Evolutionary conservation across 495 filamentous ascomycete genomes (phyloP), one percentile per base, ranked within the genome.

Genomic region (Ramalina intermedia): DNA sequence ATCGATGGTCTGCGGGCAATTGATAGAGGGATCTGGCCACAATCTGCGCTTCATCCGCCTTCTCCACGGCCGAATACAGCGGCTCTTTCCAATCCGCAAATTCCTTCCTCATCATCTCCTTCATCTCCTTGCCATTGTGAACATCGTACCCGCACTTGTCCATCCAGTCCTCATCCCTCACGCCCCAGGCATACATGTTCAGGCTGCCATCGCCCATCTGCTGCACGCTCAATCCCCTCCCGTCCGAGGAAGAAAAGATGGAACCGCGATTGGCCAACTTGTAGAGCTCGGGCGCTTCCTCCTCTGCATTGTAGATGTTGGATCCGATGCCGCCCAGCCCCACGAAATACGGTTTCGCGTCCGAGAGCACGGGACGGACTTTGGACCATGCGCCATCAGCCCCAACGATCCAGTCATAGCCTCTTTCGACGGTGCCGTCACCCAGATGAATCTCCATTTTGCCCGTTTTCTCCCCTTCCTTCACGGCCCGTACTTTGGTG

Each of bases 381-480:
- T 66, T 66, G 11, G 69, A 73, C 73, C 78, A 80, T 13, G 77
- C 75, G 8, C 79, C 79, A 49, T 82, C 79, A 3, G 78, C 77
- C 11, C 80, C 79, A 33, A 82, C 65, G 0, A 82, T 64, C 0
- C 81, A 59, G 55, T 80, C 74, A 49, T 71, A 73, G 0, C 52
- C 58, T 13, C 37, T 29, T 45, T 62, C 61, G 3, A 53, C 43
- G 4, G 5, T 26, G 1, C 60, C 60, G 40, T 64, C 51, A 11
- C 41, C 52, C 17, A 65, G 63, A 14, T 59, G 55, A 6, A 65
- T 48, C 18, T 37, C 36, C n/a, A 48, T 42, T 13, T 41, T 29
- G 37, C 53, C 20, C 8, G 6, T 23, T 39, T 39, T 39, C 27
- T 33, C 29, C 29, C 29, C 29, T 35, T 41, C 23, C 5, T 59